Evolutionary conservation across 352 stramenopile genomes (phyloP), one percentile per base, ranked within the genome.

Genomic region (Salisapilia sapeloensis): DNA sequence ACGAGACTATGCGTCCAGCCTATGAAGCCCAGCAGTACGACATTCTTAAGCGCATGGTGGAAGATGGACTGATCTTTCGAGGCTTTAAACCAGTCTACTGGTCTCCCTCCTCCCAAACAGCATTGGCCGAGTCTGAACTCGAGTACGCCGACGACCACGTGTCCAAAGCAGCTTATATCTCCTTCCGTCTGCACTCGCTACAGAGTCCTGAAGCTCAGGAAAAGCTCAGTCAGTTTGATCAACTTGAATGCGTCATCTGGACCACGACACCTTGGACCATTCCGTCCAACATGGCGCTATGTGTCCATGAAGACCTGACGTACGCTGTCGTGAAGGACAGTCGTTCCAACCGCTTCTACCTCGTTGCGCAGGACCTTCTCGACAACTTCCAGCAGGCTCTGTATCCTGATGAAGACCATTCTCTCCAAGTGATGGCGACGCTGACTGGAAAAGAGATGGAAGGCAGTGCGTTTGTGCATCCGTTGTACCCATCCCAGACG

Each of bases 241-340:
- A 61, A 12, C 39, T 89, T n/a, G 48, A 50, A 9, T 65, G 63
- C 4, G 70, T 85, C 21, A 84, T 98, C 36, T 99, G 94, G 93
- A 99, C 95, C 4, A 99, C 95, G 4, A 99, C 95, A 36, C 95
- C 95, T 4, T 99, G 94, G 94, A 99, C 94, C 14, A 94, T 99
- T 38, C 94, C 92, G 17, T 85, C 92, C 9, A 99, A 99, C 53
- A 61, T 97, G 49, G 93, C 89, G n/a, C 60, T 99, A 14, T 94
- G 89, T 40, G 78, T 99, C n/a, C 95, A 97, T 46, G 69, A 71
- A 2, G 55, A 93, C 9, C 56, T 98, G 29, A 58, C 80, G 33
- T 99, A 99, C 53, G 85, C 75, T 6, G 50, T 98, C n/a, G 79
- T 98, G 6, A 33, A 54, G 23, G 50, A 53, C 3, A 10, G 24